Evolutionary conservation across 768 basidiomycete species (phyloP).

Genomic region (Boletus edulis): DNA sequence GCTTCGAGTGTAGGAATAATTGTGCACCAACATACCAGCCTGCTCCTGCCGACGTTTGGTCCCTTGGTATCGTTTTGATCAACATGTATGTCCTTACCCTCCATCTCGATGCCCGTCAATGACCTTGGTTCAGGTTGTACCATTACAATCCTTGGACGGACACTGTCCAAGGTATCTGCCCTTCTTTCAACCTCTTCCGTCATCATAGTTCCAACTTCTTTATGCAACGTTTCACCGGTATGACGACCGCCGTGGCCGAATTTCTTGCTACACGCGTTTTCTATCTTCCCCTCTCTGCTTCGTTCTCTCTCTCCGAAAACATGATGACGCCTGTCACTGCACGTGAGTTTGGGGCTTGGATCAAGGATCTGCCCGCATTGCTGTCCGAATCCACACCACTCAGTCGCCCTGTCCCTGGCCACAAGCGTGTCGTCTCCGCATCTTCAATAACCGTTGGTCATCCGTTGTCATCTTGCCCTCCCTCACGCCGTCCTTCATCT

Average conservation of each 20-base stretch:
- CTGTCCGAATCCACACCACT: constrained; percentile 44
- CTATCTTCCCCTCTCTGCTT: constrained; percentile 64
- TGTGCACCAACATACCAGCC: constrained; percentile 92
- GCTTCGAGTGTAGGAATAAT: constrained; percentile 98
- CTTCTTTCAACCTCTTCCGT: constrained; percentile 80
- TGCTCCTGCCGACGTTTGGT: constrained; percentile 97
- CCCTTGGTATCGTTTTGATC: constrained; percentile 96
- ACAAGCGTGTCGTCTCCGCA: constrained; percentile 56
- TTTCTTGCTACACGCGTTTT: constrained; percentile 86
- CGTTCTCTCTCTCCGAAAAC: constrained; percentile 16
- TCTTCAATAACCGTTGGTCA: constrained; percentile 61
- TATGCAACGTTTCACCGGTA: constrained; percentile 85
- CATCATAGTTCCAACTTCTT: constrained; percentile 82
- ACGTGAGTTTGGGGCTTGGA: constrained; percentile 83
- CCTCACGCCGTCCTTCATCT: constrained; percentile 71
- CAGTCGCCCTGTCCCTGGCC: constrained; percentile 36
- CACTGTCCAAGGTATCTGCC: constrained; percentile 75
- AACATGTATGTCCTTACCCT: constrained; percentile 68
- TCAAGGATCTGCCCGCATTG: constrained; percentile 73
- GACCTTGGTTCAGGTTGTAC: constrained; percentile 65
- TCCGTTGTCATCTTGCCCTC: constrained; percentile 58
- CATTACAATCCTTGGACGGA: constrained; percentile 99
- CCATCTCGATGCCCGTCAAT: background rate
- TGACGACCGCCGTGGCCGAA: constrained; percentile 82
- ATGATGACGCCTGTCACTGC: constrained; percentile 55